Evolutionary conservation across 306 rosid genomes (phyloP).

Genomic region (Argentina anserina): DNA sequence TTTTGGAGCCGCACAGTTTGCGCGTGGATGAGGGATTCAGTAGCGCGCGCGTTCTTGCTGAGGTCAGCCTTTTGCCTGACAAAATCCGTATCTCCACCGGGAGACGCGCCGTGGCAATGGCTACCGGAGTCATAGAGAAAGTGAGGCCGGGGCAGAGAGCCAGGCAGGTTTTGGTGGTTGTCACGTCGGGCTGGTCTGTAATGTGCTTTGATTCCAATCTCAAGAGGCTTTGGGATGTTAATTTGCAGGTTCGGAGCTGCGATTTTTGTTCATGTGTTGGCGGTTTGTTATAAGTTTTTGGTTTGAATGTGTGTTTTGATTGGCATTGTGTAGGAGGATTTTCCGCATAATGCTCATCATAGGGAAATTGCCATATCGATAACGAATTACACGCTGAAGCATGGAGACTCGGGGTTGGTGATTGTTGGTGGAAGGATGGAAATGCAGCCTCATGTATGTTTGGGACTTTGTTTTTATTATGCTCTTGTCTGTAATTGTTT

Average conservation of each 20-base stretch:
- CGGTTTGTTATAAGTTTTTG: too few relatives aligned
- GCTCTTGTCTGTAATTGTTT: not conserved
- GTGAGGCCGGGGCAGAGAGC: conserved; percentile 57
- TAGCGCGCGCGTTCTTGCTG: conserved; percentile 67
- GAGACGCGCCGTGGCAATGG: conserved; percentile 95
- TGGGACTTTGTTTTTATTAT: conserved; percentile 1
- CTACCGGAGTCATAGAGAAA: conserved; percentile 76
- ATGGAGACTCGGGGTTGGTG: conserved; percentile 91
- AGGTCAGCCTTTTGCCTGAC: conserved; percentile 85
- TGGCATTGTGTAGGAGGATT: conserved; percentile 61
- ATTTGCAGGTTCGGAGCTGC: conserved; percentile 66
- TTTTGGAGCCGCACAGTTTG: conserved; percentile 87
- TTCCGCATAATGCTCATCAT: conserved; percentile 95
- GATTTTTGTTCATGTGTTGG: too few relatives aligned
- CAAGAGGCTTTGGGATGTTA: conserved; percentile 83
- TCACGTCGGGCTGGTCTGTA: conserved; percentile 93
- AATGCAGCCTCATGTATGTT: conserved; percentile 84
- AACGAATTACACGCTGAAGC: conserved; percentile 83
- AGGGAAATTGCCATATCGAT: conserved; percentile 86
- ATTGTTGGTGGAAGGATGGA: conserved; percentile 99
- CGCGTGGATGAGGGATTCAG: conserved; percentile 93
- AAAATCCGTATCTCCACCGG: conserved; percentile 83
- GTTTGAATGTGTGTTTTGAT: not conserved
- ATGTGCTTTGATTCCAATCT: conserved; percentile 98
- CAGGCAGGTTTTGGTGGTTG: conserved; percentile 87